These are phyloP conservation scores for Glebionis coronaria DNA, from an alignment of 129 eudicot genomes.

Conservation along the genomic window DNA sequence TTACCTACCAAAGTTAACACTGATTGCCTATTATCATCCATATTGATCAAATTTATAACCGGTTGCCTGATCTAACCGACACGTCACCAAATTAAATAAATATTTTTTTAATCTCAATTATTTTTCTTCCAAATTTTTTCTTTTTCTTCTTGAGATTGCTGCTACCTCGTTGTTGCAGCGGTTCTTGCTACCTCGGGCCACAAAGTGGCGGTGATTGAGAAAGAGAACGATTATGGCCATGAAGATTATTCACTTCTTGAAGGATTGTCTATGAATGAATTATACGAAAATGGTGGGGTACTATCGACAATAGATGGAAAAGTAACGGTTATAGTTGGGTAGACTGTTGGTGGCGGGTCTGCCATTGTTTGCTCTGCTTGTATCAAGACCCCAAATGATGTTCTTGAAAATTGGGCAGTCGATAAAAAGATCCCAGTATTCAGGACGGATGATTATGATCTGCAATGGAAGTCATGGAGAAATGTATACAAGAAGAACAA, in stretches of 20 bases:
- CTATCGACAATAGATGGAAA: slow-evolving; percentile 57
- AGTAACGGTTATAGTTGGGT: slow-evolving; percentile 58
- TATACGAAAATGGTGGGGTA: slow-evolving; percentile 63
- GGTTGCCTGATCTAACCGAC: too few relatives aligned
- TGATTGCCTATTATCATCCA: too few relatives aligned
- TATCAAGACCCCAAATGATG: slow-evolving; percentile 65
- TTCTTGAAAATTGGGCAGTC: slow-evolving; percentile 61
- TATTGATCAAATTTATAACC: too few relatives aligned
- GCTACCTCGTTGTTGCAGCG: slow-evolving; percentile 87
- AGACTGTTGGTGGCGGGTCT: slow-evolving; percentile 91
- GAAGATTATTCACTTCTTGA: slow-evolving; percentile 77
- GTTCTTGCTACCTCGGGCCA: slow-evolving; percentile 67
- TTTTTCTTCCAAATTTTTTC: too few relatives aligned
- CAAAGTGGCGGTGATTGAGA: slow-evolving; percentile 79
- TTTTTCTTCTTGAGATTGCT: too few relatives aligned
- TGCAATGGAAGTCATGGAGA: slow-evolving; percentile 78
- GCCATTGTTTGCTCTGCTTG: slow-evolving; percentile 87
- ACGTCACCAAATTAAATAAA: too few relatives aligned
- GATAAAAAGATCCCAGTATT: slow-evolving; percentile 55
- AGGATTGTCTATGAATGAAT: slow-evolving; percentile 62
- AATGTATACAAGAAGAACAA: slow-evolving; percentile 53
- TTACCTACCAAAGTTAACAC: too few relatives aligned
- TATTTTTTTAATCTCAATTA: too few relatives aligned
- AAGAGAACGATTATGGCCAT: slow-evolving; percentile 67
- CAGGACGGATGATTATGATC: slow-evolving; percentile 48